phyloP scores from a whole-genome alignment of 305 asterid genomes.

The Rubia balearica region DNA sequence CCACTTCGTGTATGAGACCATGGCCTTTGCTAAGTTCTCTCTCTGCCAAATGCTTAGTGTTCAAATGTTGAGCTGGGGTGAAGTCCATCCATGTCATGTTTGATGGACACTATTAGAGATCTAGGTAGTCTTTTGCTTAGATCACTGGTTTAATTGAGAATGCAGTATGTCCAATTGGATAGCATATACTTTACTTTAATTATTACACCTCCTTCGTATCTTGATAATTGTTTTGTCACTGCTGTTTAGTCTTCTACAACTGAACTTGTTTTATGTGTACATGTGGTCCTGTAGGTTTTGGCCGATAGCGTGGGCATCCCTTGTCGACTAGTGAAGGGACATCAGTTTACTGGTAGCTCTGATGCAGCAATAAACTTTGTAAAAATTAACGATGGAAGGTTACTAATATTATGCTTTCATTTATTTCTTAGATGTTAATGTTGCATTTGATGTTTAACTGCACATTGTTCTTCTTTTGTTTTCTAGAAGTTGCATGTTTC shows the following conservation, averaged over 20 bases:
- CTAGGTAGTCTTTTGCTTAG: conserved; percentile 5
- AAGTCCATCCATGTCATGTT: background rate
- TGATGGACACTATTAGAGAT: background rate
- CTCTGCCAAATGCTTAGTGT: conserved; percentile 2
- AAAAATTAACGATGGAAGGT: conserved; percentile 68
- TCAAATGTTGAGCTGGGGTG: conserved; percentile 6
- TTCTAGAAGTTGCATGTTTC: background rate
- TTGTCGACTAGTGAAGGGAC: conserved; percentile 87
- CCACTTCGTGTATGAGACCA: background rate
- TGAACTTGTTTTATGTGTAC: conserved; percentile 15
- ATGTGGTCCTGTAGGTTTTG: conserved; percentile 62
- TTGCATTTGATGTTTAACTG: background rate
- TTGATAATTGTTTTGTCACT: background rate
- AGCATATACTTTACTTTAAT: background rate
- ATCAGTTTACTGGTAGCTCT: conserved; percentile 75
- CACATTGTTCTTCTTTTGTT: background rate
- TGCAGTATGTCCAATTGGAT: conserved; percentile 2
- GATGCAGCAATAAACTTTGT: conserved; percentile 89
- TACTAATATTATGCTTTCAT: conserved; percentile 15
- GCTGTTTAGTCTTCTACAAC: background rate
- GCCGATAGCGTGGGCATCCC: conserved; percentile 81
- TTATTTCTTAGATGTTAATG: conserved; percentile 13
- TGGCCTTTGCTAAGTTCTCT: background rate
- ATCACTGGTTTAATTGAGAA: background rate
- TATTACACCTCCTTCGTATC: background rate